Conservation (phyloP, 2,329 filamentous ascomycete genomes). For the Sphaerulina musiva region DNA sequence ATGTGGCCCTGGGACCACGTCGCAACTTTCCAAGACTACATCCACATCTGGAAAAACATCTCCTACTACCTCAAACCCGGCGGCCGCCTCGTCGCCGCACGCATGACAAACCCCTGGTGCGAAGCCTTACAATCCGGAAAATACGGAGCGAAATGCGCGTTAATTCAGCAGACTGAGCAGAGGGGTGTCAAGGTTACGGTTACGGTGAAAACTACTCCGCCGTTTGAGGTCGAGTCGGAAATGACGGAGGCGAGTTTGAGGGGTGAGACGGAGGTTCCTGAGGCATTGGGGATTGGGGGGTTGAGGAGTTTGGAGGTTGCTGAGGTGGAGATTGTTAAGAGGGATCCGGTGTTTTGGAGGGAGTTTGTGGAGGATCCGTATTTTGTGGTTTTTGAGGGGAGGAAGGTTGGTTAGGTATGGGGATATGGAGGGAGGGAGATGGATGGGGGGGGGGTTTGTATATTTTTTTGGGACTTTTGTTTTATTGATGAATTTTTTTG, state of each 20-base stretch:
- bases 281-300: slow-evolving; percentile 9
- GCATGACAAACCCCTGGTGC: slow-evolving; percentile 6
- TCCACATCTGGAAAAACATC: slow-evolving; percentile 16
- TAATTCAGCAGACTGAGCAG: slow-evolving; percentile 8
- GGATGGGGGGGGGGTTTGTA: too few species aligned
- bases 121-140: slow-evolving; percentile 8
- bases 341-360: slow-evolving; percentile 14
- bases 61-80: slow-evolving; percentile 14
- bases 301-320: slow-evolving; percentile 2
- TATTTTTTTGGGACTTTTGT: too few species aligned
- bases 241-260: slow-evolving; percentile 9
- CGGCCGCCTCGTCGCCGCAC: slow-evolving; percentile 13
- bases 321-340: slow-evolving; percentile 10
- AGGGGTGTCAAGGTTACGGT: slow-evolving; percentile 13
- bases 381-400: slow-evolving; percentile 12
- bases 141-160: slow-evolving; percentile 12
- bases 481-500: too few species aligned
- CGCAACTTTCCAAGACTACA: slow-evolving; percentile 8
- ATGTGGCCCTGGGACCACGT: slow-evolving; percentile 18
- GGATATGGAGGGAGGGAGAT: too few species aligned
- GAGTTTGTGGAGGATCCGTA: slow-evolving; percentile 17
- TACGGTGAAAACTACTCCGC: slow-evolving; percentile 5
- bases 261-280: slow-evolving; percentile 9
- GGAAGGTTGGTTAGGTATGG: slow-evolving; percentile 5
- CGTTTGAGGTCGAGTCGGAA: slow-evolving; percentile 9